These are phyloP conservation scores for Veloboletus limbatus DNA, from an alignment of 1,284 basidiomycete species.

Conservation along the genomic window DNA sequence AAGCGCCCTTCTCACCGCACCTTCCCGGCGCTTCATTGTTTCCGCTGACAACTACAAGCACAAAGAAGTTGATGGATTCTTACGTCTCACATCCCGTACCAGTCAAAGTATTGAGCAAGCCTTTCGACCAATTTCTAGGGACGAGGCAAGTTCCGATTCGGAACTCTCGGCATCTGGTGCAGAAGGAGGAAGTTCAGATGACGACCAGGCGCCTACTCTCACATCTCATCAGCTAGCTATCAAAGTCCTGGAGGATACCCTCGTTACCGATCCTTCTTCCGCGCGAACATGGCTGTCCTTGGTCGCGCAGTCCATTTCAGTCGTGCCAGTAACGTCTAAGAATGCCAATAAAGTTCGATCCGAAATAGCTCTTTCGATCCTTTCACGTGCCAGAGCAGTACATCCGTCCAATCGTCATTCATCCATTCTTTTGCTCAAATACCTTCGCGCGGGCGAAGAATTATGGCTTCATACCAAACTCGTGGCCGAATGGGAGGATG, in stretches of 20 bases:
- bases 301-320: conserved; percentile 56
- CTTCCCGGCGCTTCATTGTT: conserved; percentile 45
- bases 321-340: conserved; percentile 57
- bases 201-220: conserved; percentile 36
- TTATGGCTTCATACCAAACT: conserved; percentile 61
- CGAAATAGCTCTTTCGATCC: conserved; percentile 67
- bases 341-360: conserved; percentile 62
- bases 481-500: conserved; percentile 68
- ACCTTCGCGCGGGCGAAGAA: conserved; percentile 68
- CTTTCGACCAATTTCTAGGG: conserved; percentile 47
- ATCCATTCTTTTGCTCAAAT: conserved; percentile 53
- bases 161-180: conserved; percentile 42
- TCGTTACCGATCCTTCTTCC: conserved; percentile 51
- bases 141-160: conserved; percentile 38
- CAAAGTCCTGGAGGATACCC: conserved; percentile 53
- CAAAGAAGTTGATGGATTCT: conserved; percentile 63
- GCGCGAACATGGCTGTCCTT: conserved; percentile 64
- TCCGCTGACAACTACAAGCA: conserved; percentile 43
- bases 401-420: conserved; percentile 52
- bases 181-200: conserved; percentile 35
- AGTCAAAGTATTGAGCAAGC: conserved; percentile 38
- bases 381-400: conserved; percentile 60
- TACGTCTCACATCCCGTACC: conserved; percentile 49
- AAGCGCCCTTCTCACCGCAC: conserved; percentile 48
- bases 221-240: conserved; percentile 58